phyloP scores from a whole-genome alignment of 2,329 filamentous ascomycete species.

The Nothophoma quercina region DNA sequence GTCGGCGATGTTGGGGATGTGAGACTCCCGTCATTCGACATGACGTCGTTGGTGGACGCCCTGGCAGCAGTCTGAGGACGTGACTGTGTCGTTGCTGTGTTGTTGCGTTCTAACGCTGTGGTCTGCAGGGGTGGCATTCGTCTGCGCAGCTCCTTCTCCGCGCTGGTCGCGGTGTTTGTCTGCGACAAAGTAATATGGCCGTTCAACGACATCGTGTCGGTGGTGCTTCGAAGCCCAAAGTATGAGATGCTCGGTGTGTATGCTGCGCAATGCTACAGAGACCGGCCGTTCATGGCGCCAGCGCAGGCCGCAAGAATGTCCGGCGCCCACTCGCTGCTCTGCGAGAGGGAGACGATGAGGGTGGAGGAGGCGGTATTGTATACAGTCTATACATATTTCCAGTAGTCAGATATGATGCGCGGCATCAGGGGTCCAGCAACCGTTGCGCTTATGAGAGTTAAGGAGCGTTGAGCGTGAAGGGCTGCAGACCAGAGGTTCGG shows the following conservation, averaged over 20 bases:
- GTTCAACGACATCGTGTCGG: slow-evolving; percentile 19
- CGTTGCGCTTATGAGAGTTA: not conserved
- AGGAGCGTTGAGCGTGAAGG: slow-evolving; percentile 9
- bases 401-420: slow-evolving; percentile 6
- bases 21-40: slow-evolving; percentile 14
- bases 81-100: slow-evolving; percentile 22
- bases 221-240: not conserved
- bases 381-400: slow-evolving; percentile 32
- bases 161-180: slow-evolving; percentile 22
- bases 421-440: slow-evolving; percentile 9
- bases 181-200: slow-evolving; percentile 16
- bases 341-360: slow-evolving; percentile 19
- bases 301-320: slow-evolving; percentile 26
- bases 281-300: slow-evolving; percentile 29
- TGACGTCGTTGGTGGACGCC: slow-evolving; percentile 19
- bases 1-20: slow-evolving; percentile 37
- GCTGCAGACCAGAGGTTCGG: not conserved
- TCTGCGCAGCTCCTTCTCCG: slow-evolving; percentile 40
- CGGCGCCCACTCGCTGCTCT: slow-evolving; percentile 24
- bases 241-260: slow-evolving; percentile 16
- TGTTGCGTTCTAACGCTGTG: slow-evolving; percentile 27
- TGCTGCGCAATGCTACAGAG: slow-evolving; percentile 18
- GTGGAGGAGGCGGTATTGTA: not conserved
- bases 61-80: slow-evolving; percentile 20
- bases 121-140: slow-evolving; percentile 39